A percentile compares a stretch with the other conserved stretches of the same genome.
Conservation (phyloP, 108 stramenopile species). For the Skeletonema tropicum region DNA sequence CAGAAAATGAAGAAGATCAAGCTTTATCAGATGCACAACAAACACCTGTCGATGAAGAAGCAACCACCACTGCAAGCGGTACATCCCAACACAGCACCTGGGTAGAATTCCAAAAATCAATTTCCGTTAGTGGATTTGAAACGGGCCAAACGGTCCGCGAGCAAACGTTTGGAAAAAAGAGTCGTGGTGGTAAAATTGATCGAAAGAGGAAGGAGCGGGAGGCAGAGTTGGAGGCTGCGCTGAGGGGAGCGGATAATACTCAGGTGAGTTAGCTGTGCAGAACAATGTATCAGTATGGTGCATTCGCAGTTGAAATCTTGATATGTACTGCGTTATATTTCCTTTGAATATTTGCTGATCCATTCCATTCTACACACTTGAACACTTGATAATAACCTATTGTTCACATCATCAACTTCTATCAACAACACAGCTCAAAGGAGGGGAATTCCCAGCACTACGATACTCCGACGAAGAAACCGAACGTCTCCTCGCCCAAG, state of each 20-base stretch:
- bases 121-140: constrained; percentile 80
- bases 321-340: no score
- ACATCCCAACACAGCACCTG: constrained; percentile 72
- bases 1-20: not conserved
- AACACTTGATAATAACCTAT: no score
- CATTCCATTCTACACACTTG: no score
- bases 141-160: constrained; percentile 72
- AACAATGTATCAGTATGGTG: not conserved
- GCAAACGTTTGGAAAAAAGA: constrained; percentile 49
- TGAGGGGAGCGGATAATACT: constrained; percentile 31
- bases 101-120: constrained; percentile 87
- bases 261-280: constrained; percentile 14
- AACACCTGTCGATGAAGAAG: not conserved
- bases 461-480: constrained; percentile 87
- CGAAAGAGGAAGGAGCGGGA: constrained; percentile 58
- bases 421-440: constrained; percentile 43
- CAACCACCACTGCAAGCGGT: constrained; percentile 9
- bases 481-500: constrained; percentile 71
- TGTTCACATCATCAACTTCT: not conserved
- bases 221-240: constrained; percentile 42
- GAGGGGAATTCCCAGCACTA: constrained; percentile 71
- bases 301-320: no score
- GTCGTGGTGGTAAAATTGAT: constrained; percentile 62
- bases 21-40: not conserved
- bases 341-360: no score